Conservation (phyloP, 331 rosid species). For the Saraca asoca region DNA sequence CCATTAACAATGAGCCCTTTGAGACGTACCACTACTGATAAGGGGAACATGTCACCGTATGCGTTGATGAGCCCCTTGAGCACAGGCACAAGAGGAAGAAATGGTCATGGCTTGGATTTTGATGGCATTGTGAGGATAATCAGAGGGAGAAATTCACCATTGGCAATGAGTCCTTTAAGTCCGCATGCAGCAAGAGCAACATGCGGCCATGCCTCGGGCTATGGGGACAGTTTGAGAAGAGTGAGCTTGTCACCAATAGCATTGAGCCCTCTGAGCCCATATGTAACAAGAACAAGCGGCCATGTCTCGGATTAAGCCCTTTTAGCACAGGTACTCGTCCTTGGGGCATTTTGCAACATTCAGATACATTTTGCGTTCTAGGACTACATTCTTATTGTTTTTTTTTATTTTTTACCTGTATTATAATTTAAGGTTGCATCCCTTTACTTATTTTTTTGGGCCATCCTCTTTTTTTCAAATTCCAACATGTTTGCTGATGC, state of each 20-base stretch:
- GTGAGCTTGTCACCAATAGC: conserved; percentile 34
- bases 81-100: conserved; percentile 14
- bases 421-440: conserved; percentile 9
- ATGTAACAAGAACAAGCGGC: conserved; percentile 28
- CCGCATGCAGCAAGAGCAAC: conserved; percentile 22
- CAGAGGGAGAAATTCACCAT: conserved; percentile 31
- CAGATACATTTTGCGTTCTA: conserved; percentile 6
- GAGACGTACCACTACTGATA: conserved; percentile 16
- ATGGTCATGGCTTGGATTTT: conserved; percentile 21
- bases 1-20: background rate
- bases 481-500: background rate
- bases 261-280: conserved; percentile 31
- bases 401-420: too few species aligned
- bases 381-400: too few species aligned
- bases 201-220: conserved; percentile 8
- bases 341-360: conserved; percentile 27
- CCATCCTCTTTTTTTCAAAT: background rate
- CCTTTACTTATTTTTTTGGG: background rate
- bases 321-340: conserved; percentile 28
- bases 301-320: conserved; percentile 43
- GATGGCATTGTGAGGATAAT: conserved; percentile 13
- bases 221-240: conserved; percentile 13
- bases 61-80: conserved; percentile 28
- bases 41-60: conserved; percentile 19
- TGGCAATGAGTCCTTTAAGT: conserved; percentile 39